Evolutionary conservation across 495 filamentous ascomycete species (phyloP).

Genomic region (Hypoxylon rickii): DNA sequence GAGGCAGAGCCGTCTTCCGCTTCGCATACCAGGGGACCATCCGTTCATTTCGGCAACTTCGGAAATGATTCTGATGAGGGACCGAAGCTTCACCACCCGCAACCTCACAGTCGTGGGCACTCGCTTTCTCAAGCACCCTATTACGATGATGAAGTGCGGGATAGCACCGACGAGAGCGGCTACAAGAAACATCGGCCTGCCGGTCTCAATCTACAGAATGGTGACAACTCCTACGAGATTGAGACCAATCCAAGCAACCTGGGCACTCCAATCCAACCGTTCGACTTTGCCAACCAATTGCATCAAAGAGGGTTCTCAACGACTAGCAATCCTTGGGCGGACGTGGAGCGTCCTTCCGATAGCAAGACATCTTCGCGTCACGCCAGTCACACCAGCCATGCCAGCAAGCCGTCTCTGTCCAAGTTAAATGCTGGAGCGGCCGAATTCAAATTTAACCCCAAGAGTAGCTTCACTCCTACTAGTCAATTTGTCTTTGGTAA

Average conservation of each 20-base stretch:
- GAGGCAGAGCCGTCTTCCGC: constrained; percentile 24
- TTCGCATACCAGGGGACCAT: constrained; percentile 44
- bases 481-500: constrained; percentile 59
- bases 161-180: constrained; percentile 41
- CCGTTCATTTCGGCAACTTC: constrained; percentile 52
- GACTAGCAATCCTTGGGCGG: constrained; percentile 57
- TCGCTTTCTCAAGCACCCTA: constrained; percentile 60
- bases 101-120: constrained; percentile 64
- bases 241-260: constrained; percentile 78
- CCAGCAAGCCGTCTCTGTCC: constrained; percentile 69
- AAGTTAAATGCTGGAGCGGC: constrained; percentile 85
- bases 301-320: constrained; percentile 50
- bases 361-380: constrained; percentile 42
- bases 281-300: constrained; percentile 46
- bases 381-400: constrained; percentile 57
- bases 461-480: constrained; percentile 62
- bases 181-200: constrained; percentile 38
- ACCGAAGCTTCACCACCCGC: constrained; percentile 62
- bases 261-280: constrained; percentile 60
- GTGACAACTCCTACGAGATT: constrained; percentile 66
- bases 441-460: constrained; percentile 83
- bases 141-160: constrained; percentile 45
- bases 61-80: constrained; percentile 50
- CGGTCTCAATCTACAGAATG: constrained; percentile 37
- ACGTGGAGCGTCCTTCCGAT: constrained; percentile 42